phyloP scores from a whole-genome alignment of 176 grass and related monocot genomes.

The Secale cereale region DNA sequence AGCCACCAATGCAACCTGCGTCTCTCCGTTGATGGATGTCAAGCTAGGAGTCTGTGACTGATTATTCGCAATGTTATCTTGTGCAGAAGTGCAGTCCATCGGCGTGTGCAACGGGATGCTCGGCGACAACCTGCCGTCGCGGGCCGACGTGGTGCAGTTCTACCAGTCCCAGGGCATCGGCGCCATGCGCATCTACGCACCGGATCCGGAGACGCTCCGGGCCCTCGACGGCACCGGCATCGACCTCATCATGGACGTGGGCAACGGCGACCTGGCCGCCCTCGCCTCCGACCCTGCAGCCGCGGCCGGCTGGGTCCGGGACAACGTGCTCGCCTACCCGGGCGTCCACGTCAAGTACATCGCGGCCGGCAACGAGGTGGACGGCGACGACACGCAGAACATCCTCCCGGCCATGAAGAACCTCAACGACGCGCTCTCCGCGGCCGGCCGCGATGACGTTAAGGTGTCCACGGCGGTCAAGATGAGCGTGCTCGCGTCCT shows the following conservation, averaged over 20 bases:
- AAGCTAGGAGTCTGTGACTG: not conserved
- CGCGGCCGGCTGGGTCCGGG: conserved; percentile 42
- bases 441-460: conserved; percentile 47
- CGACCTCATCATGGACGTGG: conserved; percentile 63
- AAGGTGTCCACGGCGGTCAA: conserved; percentile 36
- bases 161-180: conserved; percentile 70
- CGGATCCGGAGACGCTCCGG: conserved; percentile 42
- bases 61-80: not conserved
- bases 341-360: conserved; percentile 73
- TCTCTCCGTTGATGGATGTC: not conserved
- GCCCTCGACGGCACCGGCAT: conserved; percentile 58
- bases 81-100: conserved; percentile 4
- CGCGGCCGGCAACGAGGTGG: conserved; percentile 78
- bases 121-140: conserved; percentile 71
- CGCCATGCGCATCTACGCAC: conserved; percentile 57
- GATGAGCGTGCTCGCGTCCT: not conserved
- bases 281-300: conserved; percentile 55
- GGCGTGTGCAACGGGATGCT: conserved; percentile 86
- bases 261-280: conserved; percentile 61
- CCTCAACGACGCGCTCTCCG: conserved; percentile 55
- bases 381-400: conserved; percentile 1
- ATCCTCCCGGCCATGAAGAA: conserved; percentile 76
- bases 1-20: not conserved
- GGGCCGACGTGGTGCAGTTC: conserved; percentile 64
- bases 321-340: conserved; percentile 33